These are phyloP conservation scores for Clausena lansium DNA, from an alignment of 345 rosid genomes.

Conservation along the genomic window DNA sequence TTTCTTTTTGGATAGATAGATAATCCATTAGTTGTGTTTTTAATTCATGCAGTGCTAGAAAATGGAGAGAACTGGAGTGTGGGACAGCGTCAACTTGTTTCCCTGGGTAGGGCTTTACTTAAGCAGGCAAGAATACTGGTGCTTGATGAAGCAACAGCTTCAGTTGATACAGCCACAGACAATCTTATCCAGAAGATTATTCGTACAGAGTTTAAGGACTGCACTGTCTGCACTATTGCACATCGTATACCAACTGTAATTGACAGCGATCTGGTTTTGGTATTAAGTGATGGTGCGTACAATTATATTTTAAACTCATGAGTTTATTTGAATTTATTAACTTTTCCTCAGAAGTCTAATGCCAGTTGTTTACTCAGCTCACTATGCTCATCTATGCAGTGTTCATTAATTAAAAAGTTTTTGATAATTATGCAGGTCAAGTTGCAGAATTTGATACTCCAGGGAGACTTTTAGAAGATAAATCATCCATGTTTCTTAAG, in stretches of 20 bases:
- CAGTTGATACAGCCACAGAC: conserved; percentile 97
- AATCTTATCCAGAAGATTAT: conserved; percentile 94
- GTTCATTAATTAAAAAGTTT: too few species aligned
- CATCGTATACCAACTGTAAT: conserved; percentile 98
- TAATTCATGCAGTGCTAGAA: conserved; percentile 63
- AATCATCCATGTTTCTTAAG: conserved; percentile 91
- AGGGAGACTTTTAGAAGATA: conserved; percentile 71
- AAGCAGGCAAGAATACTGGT: conserved; percentile 92
- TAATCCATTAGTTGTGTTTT: conserved; percentile 15
- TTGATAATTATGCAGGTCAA: conserved; percentile 57
- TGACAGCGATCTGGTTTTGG: conserved; percentile 95
- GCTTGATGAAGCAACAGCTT: conserved; percentile 98
- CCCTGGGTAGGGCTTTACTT: conserved; percentile 88
- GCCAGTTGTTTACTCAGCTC: background rate
- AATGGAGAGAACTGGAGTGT: conserved; percentile 99
- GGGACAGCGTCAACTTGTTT: conserved; percentile 94
- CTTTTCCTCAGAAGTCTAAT: background rate
- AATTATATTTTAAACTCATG: background rate
- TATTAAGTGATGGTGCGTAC: conserved; percentile 84
- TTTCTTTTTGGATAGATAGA: background rate
- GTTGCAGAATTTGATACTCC: conserved; percentile 95
- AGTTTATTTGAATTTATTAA: background rate
- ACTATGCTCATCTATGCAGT: background rate
- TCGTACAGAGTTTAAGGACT: conserved; percentile 82
- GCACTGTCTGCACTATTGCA: conserved; percentile 97